Conservation (phyloP, 768 basidiomycete genomes). For the Rhodotorula graminis region DNA sequence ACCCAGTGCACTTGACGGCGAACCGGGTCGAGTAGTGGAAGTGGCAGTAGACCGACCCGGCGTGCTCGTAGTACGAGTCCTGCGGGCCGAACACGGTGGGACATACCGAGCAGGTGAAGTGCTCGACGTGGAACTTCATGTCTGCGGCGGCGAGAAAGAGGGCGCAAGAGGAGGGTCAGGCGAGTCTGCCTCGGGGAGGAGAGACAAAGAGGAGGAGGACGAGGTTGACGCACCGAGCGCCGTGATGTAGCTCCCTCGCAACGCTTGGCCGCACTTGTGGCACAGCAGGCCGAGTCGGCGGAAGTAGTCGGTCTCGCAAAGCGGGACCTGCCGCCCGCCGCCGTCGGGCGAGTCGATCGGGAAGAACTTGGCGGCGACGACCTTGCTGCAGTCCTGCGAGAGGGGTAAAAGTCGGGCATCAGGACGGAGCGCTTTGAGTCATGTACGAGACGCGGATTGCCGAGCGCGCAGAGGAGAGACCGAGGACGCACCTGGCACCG, state of each 20-base stretch:
- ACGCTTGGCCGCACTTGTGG: constrained; percentile 86
- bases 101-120: constrained; percentile 97
- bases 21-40: constrained; percentile 99
- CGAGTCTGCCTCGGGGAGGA: no score
- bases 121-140: constrained; percentile 98
- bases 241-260: constrained; percentile 97
- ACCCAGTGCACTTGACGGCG: constrained; percentile 96
- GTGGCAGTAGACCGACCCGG: constrained; percentile 96
- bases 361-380: constrained; percentile 98
- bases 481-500: constrained; percentile 74
- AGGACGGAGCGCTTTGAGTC: no score
- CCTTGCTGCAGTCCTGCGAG: constrained; percentile 82
- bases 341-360: constrained; percentile 80
- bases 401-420: neutral
- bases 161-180: constrained; percentile 14
- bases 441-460: no score
- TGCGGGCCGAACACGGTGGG: constrained; percentile 93
- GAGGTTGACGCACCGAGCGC: constrained; percentile 74
- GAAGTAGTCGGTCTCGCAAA: constrained; percentile 99
- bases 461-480: neutral
- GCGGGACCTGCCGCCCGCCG: constrained; percentile 65
- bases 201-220: constrained; percentile 16
- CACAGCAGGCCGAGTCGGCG: constrained; percentile 92
- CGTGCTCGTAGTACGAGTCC: constrained; percentile 98
- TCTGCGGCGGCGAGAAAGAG: constrained; percentile 54